Evolutionary conservation across 306 rosid species (phyloP), one percentile per base, ranked within the genome.

Genomic region (Glycyrrhiza uralensis): DNA sequence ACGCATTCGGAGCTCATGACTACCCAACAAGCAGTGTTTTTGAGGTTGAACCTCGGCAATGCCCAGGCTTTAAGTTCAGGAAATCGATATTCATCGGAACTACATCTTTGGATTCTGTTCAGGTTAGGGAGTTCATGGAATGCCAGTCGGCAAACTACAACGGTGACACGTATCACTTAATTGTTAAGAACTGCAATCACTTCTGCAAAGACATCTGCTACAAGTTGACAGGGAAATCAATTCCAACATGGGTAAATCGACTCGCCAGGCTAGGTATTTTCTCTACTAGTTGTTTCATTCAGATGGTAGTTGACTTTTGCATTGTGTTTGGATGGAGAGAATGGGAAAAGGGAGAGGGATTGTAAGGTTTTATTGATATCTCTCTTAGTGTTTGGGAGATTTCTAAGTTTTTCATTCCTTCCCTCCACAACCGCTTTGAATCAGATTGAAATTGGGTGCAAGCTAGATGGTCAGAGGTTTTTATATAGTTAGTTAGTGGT

Each of bases 1-100:
- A 95, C 66, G 99, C 99, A 41, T 91, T 89, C 76, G 97, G 97
- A 63, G 99, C 99, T 9, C 99, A 95, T 77, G 99, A 95, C 84
- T 95, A 89, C 50, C 86, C 99, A 2, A 79, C 93, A 23, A 95
- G 99, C 14, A 97, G 99, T 41, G 99, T 95, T 77, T 95, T 91
- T 81, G 99, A 95, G 80, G 99, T 95, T 29, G 96, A 91, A 83
- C 99, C 99, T 76, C 86, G 89, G 62, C 96, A 91, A 41, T 95
- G 99, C 74, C 99, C 99, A 1, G 99, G 97, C 44, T 94, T 94
- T 84, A 95, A 89, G 79, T 95, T 95, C 81, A 82, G 97, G 85
- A 86, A 80, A 87, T 91, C 99, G 19, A 88, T 95, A 73, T 84
- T 86, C 59, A 85, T 95, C 13, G 99, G 99, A 80, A 86, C 92